Evolutionary conservation across 192 early-diverging fungal genomes (phyloP), one percentile per base, ranked within the genome.

Genomic region (Backusella parvicylindrica): DNA sequence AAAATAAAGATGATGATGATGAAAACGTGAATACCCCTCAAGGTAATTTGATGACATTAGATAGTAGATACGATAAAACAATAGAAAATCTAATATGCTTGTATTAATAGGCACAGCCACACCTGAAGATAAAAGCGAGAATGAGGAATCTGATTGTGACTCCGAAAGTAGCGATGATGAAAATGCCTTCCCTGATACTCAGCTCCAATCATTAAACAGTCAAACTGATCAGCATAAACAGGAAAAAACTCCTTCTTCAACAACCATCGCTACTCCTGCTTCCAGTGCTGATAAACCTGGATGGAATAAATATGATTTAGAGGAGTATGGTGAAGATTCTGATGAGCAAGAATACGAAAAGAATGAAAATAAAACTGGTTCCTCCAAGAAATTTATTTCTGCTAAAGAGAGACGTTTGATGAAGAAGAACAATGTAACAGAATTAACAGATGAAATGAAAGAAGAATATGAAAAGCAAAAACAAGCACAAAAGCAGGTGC

Each of bases 381-480:
- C 78, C 75, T 28, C 64, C n/a, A 81, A 79, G 26, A 73, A 72
- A 33, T 85, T 86, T 40, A 80, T 94, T 4, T 88, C 94, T 6
- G 95, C 95, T 15, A 98, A 94, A 83, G 91, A 97, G 85, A 89
- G 95, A 6, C 90, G 94, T 28, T 83, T 92, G 35, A 75, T 92
- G 83, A 93, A 92, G 75, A 97, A 94, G 77, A 82, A 84, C 31
- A 81, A 76, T 31, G 26, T 66, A 8, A 72, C 78, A 37, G 74
- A 77, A n/a, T 69, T 77, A 37, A 49, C 72, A 30, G 56, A 69
- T 28, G 66, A 53, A 5, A 43, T 70, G 4, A 65, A n/a, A 31
- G 68, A n/a, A 28, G 47, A 73, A 21, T 37, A 73, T 18, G 21
- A 30, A 41, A 63, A 35, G 21, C 72, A 60, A 18, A 32, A 50